A percentile compares a stretch with the other conserved stretches of the same genome.
Conservation (phyloP, 2,329 filamentous ascomycete species). For the Ciborinia camelliae region DNA sequence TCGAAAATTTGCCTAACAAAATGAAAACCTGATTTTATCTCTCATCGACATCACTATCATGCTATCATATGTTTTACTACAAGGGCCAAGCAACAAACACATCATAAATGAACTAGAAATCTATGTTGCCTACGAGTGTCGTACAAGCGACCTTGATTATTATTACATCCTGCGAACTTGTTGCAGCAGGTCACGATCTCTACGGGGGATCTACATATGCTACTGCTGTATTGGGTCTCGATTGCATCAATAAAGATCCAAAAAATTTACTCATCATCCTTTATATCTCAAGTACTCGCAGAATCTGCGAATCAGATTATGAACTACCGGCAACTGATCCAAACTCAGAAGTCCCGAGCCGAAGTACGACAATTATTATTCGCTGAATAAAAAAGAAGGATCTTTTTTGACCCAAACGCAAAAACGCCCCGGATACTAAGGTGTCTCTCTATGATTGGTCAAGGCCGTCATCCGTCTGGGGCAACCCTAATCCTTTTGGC, state of each 20-base stretch:
- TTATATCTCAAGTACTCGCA: conserved; percentile 3
- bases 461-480: not conserved
- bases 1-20: not conserved
- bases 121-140: conserved; percentile 1
- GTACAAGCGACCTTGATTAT: not conserved
- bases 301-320: conserved; percentile 3
- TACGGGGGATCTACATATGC: not conserved
- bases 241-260: not conserved
- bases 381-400: not conserved
- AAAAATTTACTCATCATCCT: not conserved
- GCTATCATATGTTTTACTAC: not conserved
- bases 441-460: not conserved
- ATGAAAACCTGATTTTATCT: not conserved
- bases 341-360: not conserved
- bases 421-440: not conserved
- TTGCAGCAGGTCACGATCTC: conserved; percentile 1
- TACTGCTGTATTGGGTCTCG: not conserved
- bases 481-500: not conserved
- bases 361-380: not conserved
- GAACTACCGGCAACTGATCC: not conserved
- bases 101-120: not conserved
- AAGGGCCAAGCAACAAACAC: not conserved
- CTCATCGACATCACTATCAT: not conserved
- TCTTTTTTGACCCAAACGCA: not conserved
- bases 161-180: not conserved